Evolutionary conservation across 2,329 filamentous ascomycete species (phyloP), one percentile per base, ranked within the genome.

Genomic region (Trichoderma lentiforme): DNA sequence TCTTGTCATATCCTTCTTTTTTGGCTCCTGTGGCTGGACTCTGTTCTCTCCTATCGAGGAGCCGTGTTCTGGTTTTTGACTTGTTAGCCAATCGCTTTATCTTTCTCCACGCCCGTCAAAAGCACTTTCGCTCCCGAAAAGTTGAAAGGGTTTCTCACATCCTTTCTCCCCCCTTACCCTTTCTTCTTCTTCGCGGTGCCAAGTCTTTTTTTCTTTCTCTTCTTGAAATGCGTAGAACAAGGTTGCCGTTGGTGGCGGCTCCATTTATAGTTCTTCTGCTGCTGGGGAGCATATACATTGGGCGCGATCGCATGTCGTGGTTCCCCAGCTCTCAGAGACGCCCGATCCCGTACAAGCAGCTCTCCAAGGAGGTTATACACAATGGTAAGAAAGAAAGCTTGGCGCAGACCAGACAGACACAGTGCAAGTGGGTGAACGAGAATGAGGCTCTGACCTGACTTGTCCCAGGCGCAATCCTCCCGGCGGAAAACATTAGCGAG

Each of bases 281-380:
- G 15, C 36, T 73, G 8, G 73, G 39, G 21, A 72, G 63, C 43
- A 26, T 73, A 21, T 74, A 71, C 51, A 26, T 74, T 47, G 60
- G 68, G 2, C 57, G 43, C n/a, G 68, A 74, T 14, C 26, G 30
- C 18, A 14, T 73, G 11, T 57, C 53, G 21, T 58, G 28, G 28
- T 34, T 71, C 32, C 51, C 62, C 2, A 58, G 28, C 30, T 51
- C 66, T n/a, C 34, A 69, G 15, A 24, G 9, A 26, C 66, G 28
- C 15, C 56, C 66, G 56, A 32, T 69, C 18, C 56, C 56, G 6
- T 69, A 34, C 18, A 69, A 69, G 56, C 66, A 69, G 56, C 56
- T 69, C 8, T 34, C 66, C 12, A 43, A 28, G 24, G 34, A 36
- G 6, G 32, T 14, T 39, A 24, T 63, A 7, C 28, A 60, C 21